Conservation (phyloP, 805 yeast genomes). For the Saturnispora silvae region DNA sequence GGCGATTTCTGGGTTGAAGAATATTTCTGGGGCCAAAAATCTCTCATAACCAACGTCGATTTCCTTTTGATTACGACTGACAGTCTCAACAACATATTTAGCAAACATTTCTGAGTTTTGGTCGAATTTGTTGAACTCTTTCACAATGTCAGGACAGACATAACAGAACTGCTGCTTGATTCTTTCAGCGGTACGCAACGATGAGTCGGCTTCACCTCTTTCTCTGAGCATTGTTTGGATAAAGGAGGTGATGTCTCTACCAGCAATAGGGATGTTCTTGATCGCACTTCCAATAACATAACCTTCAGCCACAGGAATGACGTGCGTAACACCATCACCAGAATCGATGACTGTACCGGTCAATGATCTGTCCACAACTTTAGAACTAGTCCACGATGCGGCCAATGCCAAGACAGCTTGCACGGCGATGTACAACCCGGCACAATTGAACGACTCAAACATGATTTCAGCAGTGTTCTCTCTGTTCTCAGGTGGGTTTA, state of each 20-base stretch:
- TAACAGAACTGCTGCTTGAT: conserved; percentile 96
- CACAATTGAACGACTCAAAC: conserved; percentile 98
- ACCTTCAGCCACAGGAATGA: conserved; percentile 98
- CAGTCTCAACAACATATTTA: conserved; percentile 79
- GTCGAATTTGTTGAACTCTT: conserved; percentile 91
- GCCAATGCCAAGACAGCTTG: conserved; percentile 98
- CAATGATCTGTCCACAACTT: conserved; percentile 86
- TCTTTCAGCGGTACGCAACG: conserved; percentile 90
- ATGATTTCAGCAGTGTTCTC: conserved; percentile 97
- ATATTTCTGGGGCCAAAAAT: conserved; percentile 97
- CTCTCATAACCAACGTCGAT: conserved; percentile 97
- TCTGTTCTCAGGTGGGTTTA: conserved; percentile 99
- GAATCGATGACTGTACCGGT: conserved; percentile 98
- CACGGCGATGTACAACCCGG: conserved; percentile 96
- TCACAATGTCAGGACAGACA: conserved; percentile 95
- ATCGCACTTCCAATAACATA: conserved; percentile 96
- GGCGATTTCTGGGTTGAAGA: conserved; percentile 95
- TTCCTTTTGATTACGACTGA: conserved; percentile 47
- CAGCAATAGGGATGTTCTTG: conserved; percentile 96
- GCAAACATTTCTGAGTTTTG: conserved; percentile 91
- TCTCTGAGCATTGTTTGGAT: conserved; percentile 91
- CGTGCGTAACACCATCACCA: conserved; percentile 99
- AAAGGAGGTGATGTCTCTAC: conserved; percentile 91
- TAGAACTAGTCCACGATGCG: conserved; percentile 97
- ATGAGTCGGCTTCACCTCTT: conserved; percentile 91